Conservation (phyloP, 75 land plant species). For the Isoetes taiwanensis region DNA sequence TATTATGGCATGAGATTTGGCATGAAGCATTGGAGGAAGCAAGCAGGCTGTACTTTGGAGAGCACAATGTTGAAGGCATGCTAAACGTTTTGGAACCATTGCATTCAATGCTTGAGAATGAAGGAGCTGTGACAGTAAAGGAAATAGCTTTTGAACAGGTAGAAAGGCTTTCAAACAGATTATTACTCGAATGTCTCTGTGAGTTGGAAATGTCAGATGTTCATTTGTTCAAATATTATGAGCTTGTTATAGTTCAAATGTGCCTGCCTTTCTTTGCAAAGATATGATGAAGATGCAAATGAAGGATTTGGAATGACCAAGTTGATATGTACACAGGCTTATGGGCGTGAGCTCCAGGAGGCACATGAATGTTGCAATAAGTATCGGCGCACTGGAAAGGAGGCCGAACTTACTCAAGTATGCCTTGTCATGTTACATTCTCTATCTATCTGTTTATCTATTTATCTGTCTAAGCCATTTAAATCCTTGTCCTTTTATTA, state of each 20-base stretch:
- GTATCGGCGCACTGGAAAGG: conserved; percentile 79
- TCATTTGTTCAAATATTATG: too few species aligned
- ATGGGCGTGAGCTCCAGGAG: conserved; percentile 74
- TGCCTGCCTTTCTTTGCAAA: too few species aligned
- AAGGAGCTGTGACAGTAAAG: conserved; percentile 67
- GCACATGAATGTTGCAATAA: conserved; percentile 94
- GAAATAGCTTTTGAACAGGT: conserved; percentile 86
- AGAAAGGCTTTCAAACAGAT: too few species aligned
- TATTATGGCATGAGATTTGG: conserved; percentile 99
- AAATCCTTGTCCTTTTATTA: background rate
- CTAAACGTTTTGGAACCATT: conserved; percentile 76
- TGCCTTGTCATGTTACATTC: background rate
- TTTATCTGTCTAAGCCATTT: background rate
- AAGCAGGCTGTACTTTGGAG: conserved; percentile 94
- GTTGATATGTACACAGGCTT: conserved; percentile 35
- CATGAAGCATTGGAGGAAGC: conserved; percentile 98
- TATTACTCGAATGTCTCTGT: too few species aligned
- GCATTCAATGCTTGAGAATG: conserved; percentile 65
- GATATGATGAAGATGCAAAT: too few species aligned
- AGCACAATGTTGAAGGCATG: conserved; percentile 96
- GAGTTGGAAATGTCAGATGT: too few species aligned
- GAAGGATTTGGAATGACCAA: too few species aligned
- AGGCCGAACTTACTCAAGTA: conserved; percentile 97
- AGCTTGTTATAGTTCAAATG: too few species aligned
- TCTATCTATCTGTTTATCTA: conserved; percentile 4